Percentiles rank a stretch among this genome's conserved stretches.
Evolutionary conservation across 2,329 filamentous ascomycete genomes (phyloP).

Genomic region (Chaetomiaceae sp.): DNA sequence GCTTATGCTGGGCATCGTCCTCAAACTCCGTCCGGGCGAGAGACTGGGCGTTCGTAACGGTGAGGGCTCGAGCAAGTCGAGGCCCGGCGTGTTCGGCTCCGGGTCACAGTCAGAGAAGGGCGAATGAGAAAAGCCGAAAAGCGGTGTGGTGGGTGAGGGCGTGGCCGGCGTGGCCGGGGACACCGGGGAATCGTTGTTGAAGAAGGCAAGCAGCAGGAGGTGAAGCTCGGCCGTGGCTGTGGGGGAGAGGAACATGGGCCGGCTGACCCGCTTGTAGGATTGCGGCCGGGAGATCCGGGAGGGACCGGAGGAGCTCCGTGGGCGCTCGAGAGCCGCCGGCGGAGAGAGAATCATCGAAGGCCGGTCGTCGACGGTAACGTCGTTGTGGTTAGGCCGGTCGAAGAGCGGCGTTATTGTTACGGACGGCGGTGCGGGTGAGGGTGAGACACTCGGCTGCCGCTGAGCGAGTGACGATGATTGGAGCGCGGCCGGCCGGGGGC

Average conservation of each 20-base stretch:
- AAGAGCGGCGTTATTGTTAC: not conserved
- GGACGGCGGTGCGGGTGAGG: not conserved
- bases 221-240: constrained; percentile 26
- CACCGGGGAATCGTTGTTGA: constrained; percentile 18
- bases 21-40: constrained; percentile 10
- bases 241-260: constrained; percentile 24
- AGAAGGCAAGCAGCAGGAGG: constrained; percentile 22
- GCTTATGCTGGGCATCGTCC: constrained; percentile 22
- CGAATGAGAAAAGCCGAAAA: constrained; percentile 17
- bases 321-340: constrained; percentile 2
- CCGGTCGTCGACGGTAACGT: constrained; percentile 1
- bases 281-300: constrained; percentile 11
- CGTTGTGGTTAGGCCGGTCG: constrained; percentile 1
- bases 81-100: constrained; percentile 16
- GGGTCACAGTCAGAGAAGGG: constrained; percentile 16
- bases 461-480: constrained; percentile 1
- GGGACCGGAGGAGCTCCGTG: constrained; percentile 2
- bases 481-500: constrained; percentile 7
- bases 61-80: constrained; percentile 26
- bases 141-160: constrained; percentile 22
- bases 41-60: constrained; percentile 17
- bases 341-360: constrained; percentile 16
- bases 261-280: constrained; percentile 26
- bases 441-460: not conserved
- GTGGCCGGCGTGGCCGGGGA: constrained; percentile 20